Percentiles rank a stretch among this genome's conserved stretches.
phyloP scores from a whole-genome alignment of 163 green algal genomes.

The Volvox carteri region DNA sequence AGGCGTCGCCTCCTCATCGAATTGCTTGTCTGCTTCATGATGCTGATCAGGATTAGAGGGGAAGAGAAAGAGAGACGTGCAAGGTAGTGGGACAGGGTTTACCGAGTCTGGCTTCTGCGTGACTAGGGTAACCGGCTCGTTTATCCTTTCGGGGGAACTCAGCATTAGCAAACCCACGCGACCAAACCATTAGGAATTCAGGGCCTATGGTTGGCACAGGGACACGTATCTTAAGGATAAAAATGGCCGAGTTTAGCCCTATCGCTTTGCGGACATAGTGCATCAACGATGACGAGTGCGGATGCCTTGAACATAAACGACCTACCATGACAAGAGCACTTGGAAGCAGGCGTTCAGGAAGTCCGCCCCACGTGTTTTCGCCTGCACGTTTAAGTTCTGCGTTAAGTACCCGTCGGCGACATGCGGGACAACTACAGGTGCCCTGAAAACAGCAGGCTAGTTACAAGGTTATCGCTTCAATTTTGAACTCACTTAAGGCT shows the following conservation, averaged over 20 bases:
- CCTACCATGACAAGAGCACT: constrained; percentile 40
- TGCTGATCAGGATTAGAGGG: constrained; percentile 16
- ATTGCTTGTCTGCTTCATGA: constrained; percentile 11
- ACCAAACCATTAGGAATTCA: too few species aligned
- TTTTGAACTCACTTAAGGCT: constrained; percentile 5
- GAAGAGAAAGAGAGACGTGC: not conserved
- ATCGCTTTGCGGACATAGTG: too few species aligned
- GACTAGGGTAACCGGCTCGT: too few species aligned
- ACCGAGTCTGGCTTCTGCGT: too few species aligned
- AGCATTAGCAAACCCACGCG: too few species aligned
- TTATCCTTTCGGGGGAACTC: too few species aligned
- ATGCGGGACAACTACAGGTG: not conserved
- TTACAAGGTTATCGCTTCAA: not conserved
- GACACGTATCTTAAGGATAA: too few species aligned
- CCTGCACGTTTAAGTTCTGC: not conserved
- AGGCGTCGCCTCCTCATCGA: constrained; percentile 45
- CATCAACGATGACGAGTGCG: too few species aligned
- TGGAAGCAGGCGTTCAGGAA: constrained; percentile 12
- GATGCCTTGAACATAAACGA: too few species aligned
- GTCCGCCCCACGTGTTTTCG: constrained; percentile 23
- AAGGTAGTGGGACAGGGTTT: too few species aligned
- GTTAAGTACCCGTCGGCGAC: not conserved
- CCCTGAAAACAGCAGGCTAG: not conserved
- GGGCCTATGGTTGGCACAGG: too few species aligned
- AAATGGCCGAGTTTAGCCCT: too few species aligned